phyloP scores from a whole-genome alignment of 345 rosid genomes.

The Euphorbia peplus region DNA sequence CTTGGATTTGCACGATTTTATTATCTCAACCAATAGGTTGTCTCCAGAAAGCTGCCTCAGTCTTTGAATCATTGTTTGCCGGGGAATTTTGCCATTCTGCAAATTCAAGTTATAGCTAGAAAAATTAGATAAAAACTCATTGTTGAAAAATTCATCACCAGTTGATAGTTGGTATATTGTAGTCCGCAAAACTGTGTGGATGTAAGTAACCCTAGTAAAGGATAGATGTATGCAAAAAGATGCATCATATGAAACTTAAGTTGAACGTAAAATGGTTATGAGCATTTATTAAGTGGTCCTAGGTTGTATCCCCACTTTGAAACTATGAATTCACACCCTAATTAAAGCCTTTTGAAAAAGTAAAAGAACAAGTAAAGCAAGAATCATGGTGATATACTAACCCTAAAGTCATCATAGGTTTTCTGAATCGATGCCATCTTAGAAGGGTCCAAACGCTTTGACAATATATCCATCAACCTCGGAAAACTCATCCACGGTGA shows the following conservation, averaged over 20 bases:
- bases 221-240: background rate
- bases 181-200: too few species aligned
- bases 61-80: background rate
- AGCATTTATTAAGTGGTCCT: background rate
- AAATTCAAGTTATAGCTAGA: background rate
- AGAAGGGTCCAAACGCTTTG: conserved; percentile 13
- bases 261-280: background rate
- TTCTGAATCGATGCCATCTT: conserved; percentile 7
- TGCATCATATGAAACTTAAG: background rate
- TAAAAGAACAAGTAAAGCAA: background rate
- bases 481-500: conserved; percentile 7
- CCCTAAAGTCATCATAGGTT: conserved; percentile 13
- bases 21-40: conserved; percentile 3
- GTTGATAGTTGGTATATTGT: too few species aligned
- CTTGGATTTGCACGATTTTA: conserved; percentile 12
- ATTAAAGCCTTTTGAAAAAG: background rate
- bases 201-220: background rate
- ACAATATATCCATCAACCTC: conserved; percentile 8
- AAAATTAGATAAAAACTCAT: too few species aligned
- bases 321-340: background rate
- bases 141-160: too few species aligned
- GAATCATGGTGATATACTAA: background rate
- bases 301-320: background rate
- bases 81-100: conserved; percentile 15
- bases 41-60: conserved; percentile 13